These are phyloP conservation scores for Colletotrichum sp. DNA, from an alignment of 2,329 filamentous ascomycete species.

Conservation along the genomic window DNA sequence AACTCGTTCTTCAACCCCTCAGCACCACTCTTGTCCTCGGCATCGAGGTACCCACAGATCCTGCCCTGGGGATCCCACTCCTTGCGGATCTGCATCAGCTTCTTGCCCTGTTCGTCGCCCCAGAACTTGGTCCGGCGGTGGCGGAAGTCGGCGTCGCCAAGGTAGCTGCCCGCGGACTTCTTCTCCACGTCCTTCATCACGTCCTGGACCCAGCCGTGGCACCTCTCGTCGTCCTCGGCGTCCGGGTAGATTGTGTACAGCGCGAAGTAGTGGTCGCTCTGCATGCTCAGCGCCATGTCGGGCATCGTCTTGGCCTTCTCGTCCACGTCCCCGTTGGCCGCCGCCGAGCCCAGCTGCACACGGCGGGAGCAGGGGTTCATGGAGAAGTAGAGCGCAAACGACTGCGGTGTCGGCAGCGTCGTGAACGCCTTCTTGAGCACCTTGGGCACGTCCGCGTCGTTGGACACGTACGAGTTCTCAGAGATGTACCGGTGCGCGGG, in stretches of 20 bases:
- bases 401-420: slow-evolving; percentile 48
- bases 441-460: slow-evolving; percentile 48
- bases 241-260: slow-evolving; percentile 57
- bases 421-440: slow-evolving; percentile 53
- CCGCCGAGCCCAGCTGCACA: slow-evolving; percentile 26
- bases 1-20: slow-evolving; percentile 46
- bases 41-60: slow-evolving; percentile 47
- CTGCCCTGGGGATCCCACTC: slow-evolving; percentile 48
- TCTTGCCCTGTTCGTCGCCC: slow-evolving; percentile 44
- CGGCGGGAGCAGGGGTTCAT: slow-evolving; percentile 51
- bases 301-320: slow-evolving; percentile 28
- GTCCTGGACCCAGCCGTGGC: slow-evolving; percentile 47
- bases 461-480: slow-evolving; percentile 56
- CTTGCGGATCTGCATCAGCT: slow-evolving; percentile 46
- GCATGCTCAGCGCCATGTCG: slow-evolving; percentile 61
- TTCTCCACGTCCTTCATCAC: slow-evolving; percentile 43
- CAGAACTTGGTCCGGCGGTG: slow-evolving; percentile 52
- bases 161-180: slow-evolving; percentile 53
- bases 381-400: slow-evolving; percentile 53
- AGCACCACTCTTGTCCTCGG: slow-evolving; percentile 48
- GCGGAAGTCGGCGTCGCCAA: slow-evolving; percentile 61
- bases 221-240: slow-evolving; percentile 46
- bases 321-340: slow-evolving; percentile 32
- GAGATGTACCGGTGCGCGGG: slow-evolving; percentile 51
- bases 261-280: slow-evolving; percentile 62